A percentile compares a stretch with the other conserved stretches of the same genome.
Conservation (phyloP, 1,139 yeast species). For the Yamadazyma aaseri region DNA sequence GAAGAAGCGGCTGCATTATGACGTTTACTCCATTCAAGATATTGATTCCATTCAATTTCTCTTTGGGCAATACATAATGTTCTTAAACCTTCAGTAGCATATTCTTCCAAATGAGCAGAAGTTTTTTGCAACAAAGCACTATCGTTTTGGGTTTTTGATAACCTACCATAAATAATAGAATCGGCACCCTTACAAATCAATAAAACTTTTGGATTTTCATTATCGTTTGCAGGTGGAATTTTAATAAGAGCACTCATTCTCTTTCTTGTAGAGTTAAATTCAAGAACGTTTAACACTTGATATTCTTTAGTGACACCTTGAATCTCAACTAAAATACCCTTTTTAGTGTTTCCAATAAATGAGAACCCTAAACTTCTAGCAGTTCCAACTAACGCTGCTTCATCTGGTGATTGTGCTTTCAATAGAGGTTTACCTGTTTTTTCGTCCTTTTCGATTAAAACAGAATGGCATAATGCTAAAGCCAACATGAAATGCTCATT, state of each 20-base stretch:
- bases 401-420: constrained; percentile 67
- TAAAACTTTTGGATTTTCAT: constrained; percentile 38
- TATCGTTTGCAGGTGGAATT: constrained; percentile 38
- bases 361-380: constrained; percentile 56
- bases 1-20: constrained; percentile 45
- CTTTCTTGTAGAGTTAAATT: constrained; percentile 53
- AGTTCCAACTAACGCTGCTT: constrained; percentile 60
- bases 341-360: constrained; percentile 47
- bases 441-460: constrained; percentile 47
- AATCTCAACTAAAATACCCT: constrained; percentile 41
- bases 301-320: constrained; percentile 46
- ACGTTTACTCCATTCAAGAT: constrained; percentile 42
- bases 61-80: constrained; percentile 49
- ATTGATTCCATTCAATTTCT: constrained; percentile 43
- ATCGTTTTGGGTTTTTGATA: constrained; percentile 33
- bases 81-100: constrained; percentile 49
- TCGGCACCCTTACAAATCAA: constrained; percentile 52
- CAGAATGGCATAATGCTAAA: constrained; percentile 61
- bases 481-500: constrained; percentile 54
- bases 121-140: constrained; percentile 32
- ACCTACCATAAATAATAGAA: constrained; percentile 43
- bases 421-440: constrained; percentile 35
- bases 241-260: constrained; percentile 91
- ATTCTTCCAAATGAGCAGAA: constrained; percentile 42
- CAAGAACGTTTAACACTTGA: constrained; percentile 50